Evolutionary conservation across 495 filamentous ascomycete species (phyloP).

Genomic region (Aspergillus conjunctus): DNA sequence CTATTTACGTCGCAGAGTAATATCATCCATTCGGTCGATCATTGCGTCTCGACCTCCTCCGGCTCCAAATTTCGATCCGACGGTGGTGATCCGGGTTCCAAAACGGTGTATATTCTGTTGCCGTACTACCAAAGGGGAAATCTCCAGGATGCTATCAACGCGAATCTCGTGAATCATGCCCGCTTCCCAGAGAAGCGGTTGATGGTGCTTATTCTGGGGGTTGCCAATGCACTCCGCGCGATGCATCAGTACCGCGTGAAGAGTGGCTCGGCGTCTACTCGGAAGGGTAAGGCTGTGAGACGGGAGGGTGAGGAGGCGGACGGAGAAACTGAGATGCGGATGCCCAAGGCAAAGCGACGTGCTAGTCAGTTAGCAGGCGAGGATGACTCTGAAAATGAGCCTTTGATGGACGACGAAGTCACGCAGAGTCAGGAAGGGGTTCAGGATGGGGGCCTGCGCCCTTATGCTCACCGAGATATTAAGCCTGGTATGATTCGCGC

Average conservation of each 20-base stretch:
- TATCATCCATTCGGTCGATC: conserved; percentile 90
- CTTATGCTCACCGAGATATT: conserved; percentile 95
- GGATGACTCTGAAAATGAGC: conserved; percentile 73
- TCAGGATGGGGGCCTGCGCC: conserved; percentile 67
- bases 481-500: conserved; percentile 71
- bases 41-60: conserved; percentile 65
- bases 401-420: conserved; percentile 83
- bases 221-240: conserved; percentile 80
- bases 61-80: conserved; percentile 61
- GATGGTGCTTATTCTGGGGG: conserved; percentile 88
- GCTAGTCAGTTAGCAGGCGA: conserved; percentile 51
- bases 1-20: conserved; percentile 79
- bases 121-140: conserved; percentile 95
- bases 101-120: conserved; percentile 94
- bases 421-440: conserved; percentile 70
- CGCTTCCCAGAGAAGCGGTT: conserved; percentile 84
- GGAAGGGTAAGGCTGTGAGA: conserved; percentile 63
- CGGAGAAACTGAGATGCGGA: conserved; percentile 57
- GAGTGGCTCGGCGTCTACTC: conserved; percentile 53
- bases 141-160: conserved; percentile 96
- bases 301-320: conserved; percentile 62
- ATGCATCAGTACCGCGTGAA: conserved; percentile 87
- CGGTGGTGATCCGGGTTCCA: conserved; percentile 62
- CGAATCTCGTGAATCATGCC: conserved; percentile 96
- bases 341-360: conserved; percentile 52